phyloP scores from a whole-genome alignment of 805 yeast species.

The Sungouiella thailandica region DNA sequence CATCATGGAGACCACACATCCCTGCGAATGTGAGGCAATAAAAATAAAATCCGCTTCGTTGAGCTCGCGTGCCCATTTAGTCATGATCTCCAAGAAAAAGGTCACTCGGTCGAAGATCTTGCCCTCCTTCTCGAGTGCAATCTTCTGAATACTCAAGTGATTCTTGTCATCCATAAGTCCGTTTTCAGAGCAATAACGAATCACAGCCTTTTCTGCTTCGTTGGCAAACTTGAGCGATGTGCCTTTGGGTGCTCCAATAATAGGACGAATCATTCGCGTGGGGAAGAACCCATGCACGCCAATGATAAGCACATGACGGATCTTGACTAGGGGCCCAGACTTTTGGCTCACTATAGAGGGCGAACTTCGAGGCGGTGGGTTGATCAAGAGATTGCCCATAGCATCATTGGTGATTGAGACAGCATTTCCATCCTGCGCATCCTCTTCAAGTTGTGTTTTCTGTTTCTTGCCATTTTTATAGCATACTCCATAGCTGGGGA shows the following conservation, averaged over 20 bases:
- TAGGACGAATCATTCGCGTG: constrained; percentile 70
- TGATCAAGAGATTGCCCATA: constrained; percentile 37
- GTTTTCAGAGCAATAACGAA: constrained; percentile 51
- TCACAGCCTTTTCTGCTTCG: constrained; percentile 78
- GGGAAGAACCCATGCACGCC: constrained; percentile 99
- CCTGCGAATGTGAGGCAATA: constrained; percentile 94
- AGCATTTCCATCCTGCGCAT: constrained; percentile 24
- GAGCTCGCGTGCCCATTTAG: constrained; percentile 59
- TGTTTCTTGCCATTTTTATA: background rate
- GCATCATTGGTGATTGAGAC: constrained; percentile 38
- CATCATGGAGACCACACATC: constrained; percentile 85
- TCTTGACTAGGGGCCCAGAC: constrained; percentile 24
- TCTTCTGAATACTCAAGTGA: constrained; percentile 63
- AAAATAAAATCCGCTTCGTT: constrained; percentile 77
- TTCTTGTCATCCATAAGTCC: constrained; percentile 31
- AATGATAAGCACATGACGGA: constrained; percentile 67
- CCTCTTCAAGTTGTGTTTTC: constrained; percentile 13
- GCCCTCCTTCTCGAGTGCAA: constrained; percentile 93
- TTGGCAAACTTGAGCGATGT: constrained; percentile 86
- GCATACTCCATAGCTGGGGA: constrained; percentile 24
- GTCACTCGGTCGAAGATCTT: constrained; percentile 81
- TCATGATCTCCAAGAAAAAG: constrained; percentile 66
- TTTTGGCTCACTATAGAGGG: constrained; percentile 22
- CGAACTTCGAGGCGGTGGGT: constrained; percentile 6
- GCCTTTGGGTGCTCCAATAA: constrained; percentile 95